phyloP scores from a whole-genome alignment of 352 stramenopile species.

The Pythium myriotylum region DNA sequence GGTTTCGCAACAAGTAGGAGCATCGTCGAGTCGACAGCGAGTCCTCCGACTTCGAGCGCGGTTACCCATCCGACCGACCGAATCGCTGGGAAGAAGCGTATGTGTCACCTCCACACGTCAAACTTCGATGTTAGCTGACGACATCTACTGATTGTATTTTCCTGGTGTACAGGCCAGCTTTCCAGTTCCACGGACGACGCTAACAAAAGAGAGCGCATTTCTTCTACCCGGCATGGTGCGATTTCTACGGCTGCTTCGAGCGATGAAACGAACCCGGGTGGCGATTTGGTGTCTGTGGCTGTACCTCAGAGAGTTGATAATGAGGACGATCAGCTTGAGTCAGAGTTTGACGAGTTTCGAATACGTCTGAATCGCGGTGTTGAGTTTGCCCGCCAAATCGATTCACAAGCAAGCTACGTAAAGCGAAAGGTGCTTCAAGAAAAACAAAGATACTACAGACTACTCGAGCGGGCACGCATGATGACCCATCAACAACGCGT shows the following conservation, averaged over 20 bases:
- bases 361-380: constrained; percentile 66
- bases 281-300: not conserved
- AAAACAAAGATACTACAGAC: constrained; percentile 47
- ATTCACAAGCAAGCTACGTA: constrained; percentile 38
- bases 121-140: too few relatives aligned
- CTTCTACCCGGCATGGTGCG: not conserved
- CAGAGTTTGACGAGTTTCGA: constrained; percentile 57
- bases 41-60: not conserved
- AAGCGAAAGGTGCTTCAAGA: constrained; percentile 40
- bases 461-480: constrained; percentile 41
- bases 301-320: not conserved
- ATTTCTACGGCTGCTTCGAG: too few relatives aligned
- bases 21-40: constrained; percentile 22
- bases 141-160: too few relatives aligned
- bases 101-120: constrained; percentile 9
- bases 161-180: constrained; percentile 27
- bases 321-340: not conserved
- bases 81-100: constrained; percentile 26
- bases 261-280: too few relatives aligned
- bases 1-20: constrained; percentile 29
- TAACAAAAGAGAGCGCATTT: constrained; percentile 19
- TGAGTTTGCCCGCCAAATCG: constrained; percentile 43
- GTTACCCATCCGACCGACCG: constrained; percentile 1
- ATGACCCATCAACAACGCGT: constrained; percentile 66
- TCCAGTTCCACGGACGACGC: constrained; percentile 1